Evolutionary conservation across 768 basidiomycete genomes (phyloP).

Genomic region (Pisolithus microcarpus): DNA sequence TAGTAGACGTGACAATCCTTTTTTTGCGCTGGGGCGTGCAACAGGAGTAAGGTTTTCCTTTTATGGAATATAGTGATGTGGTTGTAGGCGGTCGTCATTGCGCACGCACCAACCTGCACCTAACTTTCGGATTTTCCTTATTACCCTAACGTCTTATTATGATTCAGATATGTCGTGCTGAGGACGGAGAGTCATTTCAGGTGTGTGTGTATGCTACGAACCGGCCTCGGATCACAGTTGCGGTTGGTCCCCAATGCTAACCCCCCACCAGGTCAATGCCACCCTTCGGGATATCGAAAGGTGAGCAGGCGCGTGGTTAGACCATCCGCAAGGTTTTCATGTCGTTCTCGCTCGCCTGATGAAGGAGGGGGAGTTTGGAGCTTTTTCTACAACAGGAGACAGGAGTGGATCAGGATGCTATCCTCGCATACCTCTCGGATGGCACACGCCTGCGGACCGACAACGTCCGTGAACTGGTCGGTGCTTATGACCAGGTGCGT

Average conservation of each 20-base stretch:
- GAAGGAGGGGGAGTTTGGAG: conserved; percentile 63
- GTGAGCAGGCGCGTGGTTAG: conserved; percentile 28
- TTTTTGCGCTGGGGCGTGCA: background rate
- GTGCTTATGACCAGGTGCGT: conserved; percentile 66
- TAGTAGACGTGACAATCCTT: background rate
- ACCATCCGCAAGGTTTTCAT: background rate
- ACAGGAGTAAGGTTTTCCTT: conserved; percentile 15
- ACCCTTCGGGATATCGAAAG: conserved; percentile 72
- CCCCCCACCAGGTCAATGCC: conserved; percentile 42
- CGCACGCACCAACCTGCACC: background rate
- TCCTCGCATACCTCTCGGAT: conserved; percentile 75
- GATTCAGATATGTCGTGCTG: conserved; percentile 61
- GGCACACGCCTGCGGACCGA: conserved; percentile 63
- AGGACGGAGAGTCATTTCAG: conserved; percentile 57
- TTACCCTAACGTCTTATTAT: conserved; percentile 26
- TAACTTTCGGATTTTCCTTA: too few species aligned
- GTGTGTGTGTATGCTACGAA: conserved; percentile 23
- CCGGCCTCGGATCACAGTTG: background rate
- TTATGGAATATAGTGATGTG: conserved; percentile 15
- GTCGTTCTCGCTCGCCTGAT: background rate
- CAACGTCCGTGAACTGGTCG: conserved; percentile 71
- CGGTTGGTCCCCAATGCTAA: background rate
- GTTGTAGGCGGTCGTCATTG: conserved; percentile 4
- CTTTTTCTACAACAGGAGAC: conserved; percentile 64
- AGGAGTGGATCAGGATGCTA: conserved; percentile 59